A percentile compares a stretch with the other conserved stretches of the same genome.
phyloP scores from a whole-genome alignment of 2,329 filamentous ascomycete species.

The Aspergillus oerlinghausenensis region DNA sequence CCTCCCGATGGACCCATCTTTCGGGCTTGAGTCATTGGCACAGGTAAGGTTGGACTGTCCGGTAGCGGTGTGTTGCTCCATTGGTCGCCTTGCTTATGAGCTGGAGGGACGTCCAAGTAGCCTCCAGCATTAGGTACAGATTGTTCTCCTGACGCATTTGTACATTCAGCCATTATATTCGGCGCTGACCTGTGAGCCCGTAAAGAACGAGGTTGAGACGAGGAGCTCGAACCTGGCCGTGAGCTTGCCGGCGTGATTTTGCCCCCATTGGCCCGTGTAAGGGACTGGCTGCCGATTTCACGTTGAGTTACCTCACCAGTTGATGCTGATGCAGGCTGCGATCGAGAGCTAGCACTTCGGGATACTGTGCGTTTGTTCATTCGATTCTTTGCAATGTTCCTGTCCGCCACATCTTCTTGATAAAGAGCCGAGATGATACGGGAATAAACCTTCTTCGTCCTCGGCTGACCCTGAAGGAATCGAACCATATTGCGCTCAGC shows the following conservation, averaged over 20 bases:
- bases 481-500: conserved; percentile 40
- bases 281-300: not conserved
- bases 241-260: not conserved
- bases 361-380: conserved; percentile 18
- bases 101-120: conserved; percentile 28
- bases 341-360: conserved; percentile 15
- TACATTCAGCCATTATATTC: conserved; percentile 21
- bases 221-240: not conserved
- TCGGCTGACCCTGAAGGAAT: conserved; percentile 25
- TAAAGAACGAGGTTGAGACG: conserved; percentile 6
- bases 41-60: conserved; percentile 33
- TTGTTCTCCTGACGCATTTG: conserved; percentile 8
- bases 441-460: conserved; percentile 24
- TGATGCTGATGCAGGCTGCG: not conserved
- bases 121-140: conserved; percentile 11
- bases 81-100: conserved; percentile 26
- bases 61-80: conserved; percentile 32
- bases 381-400: conserved; percentile 32
- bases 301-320: not conserved
- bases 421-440: conserved; percentile 33
- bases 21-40: conserved; percentile 9
- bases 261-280: not conserved
- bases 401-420: conserved; percentile 40
- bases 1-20: conserved; percentile 6
- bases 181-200: conserved; percentile 30